phyloP scores from a whole-genome alignment of 768 basidiomycete genomes.

The Russula sp. region DNA sequence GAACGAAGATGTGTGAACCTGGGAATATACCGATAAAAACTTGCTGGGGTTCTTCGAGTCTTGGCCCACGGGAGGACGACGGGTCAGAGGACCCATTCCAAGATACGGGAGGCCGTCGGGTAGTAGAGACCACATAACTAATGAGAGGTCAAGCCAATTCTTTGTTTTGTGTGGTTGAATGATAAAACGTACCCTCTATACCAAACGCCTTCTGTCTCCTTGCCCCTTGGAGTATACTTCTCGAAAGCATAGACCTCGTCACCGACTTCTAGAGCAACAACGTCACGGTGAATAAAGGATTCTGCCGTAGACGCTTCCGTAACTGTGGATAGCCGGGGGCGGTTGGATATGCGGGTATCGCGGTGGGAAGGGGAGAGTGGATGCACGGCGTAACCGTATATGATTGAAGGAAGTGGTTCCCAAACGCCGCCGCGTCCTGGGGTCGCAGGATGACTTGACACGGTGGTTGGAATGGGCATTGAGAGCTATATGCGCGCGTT shows the following conservation, averaged over 20 bases:
- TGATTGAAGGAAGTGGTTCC: constrained; percentile 64
- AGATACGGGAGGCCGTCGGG: constrained; percentile 63
- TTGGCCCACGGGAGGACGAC: constrained; percentile 46
- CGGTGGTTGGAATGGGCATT: constrained; percentile 12
- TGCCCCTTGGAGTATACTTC: constrained; percentile 67
- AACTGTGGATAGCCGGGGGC: constrained; percentile 54
- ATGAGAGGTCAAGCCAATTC: constrained; percentile 10
- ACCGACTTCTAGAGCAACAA: constrained; percentile 86
- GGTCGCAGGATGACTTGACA: constrained; percentile 20
- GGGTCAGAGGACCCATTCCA: constrained; percentile 59
- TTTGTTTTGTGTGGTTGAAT: constrained; percentile 13
- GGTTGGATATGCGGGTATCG: constrained; percentile 58
- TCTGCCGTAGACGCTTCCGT: constrained; percentile 59
- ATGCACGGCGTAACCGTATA: constrained; percentile 90
- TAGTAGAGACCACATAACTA: constrained; percentile 85
- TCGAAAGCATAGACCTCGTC: constrained; percentile 98
- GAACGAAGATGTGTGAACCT: constrained; percentile 78
- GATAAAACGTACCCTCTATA: constrained; percentile 70
- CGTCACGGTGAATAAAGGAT: constrained; percentile 59
- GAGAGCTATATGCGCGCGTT: not conserved
- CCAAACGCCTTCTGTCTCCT: constrained; percentile 80
- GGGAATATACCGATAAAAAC: constrained; percentile 96
- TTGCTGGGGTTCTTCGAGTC: constrained; percentile 72
- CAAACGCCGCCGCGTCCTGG: constrained; percentile 41
- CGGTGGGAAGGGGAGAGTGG: constrained; percentile 72